Evolutionary conservation across 768 basidiomycete species (phyloP), one percentile per base, ranked within the genome.

Genomic region (Panaeolus cyanescens): DNA sequence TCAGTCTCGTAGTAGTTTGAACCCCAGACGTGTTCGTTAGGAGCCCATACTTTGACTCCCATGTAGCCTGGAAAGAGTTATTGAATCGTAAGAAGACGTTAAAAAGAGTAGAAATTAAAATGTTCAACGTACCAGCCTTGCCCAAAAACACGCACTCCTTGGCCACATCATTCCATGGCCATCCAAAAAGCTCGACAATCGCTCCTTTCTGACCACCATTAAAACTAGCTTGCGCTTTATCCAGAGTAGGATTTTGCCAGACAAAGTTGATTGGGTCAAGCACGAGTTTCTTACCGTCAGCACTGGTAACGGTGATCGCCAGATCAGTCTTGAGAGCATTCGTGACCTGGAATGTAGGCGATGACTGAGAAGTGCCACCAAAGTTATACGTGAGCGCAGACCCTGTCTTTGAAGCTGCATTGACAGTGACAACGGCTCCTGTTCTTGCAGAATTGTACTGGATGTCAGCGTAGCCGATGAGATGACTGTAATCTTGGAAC

Each of bases 141-240:
- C 59, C 59, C 30, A 60, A 25, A 54, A 60, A 60, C 17, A 32
- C 59, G 28, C 59, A 60, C 59, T 60, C 59, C n/a, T 60, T 60
- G 4, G 32, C 59, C 9, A 60, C 30, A 32, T 60, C 59, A 8
- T 55, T 55, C 53, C 54, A 60, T 15, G 59, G 59, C 59, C 59
- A 60, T 28, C 59, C 59, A 42, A 60, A 60, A 4, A 60, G 25
- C 30, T 60, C 59, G n/a, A 56, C 59, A 37, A 60, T 60, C 9
- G 54, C 59, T 2, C 59, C 59, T 32, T 60, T 60, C 34, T 60
- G 59, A 5, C 59, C 59, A 15, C 42, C 55, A 32, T 60, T 60
- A 25, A 60, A 60, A 54, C 25, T 60, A 15, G 36, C 55, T 32
- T 55, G 59, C 7, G 59, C 59, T 17, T 54, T 55, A 1, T 54